These are phyloP conservation scores for Phytophthora fragariae DNA, from an alignment of 352 stramenopile species.

Conservation along the genomic window DNA sequence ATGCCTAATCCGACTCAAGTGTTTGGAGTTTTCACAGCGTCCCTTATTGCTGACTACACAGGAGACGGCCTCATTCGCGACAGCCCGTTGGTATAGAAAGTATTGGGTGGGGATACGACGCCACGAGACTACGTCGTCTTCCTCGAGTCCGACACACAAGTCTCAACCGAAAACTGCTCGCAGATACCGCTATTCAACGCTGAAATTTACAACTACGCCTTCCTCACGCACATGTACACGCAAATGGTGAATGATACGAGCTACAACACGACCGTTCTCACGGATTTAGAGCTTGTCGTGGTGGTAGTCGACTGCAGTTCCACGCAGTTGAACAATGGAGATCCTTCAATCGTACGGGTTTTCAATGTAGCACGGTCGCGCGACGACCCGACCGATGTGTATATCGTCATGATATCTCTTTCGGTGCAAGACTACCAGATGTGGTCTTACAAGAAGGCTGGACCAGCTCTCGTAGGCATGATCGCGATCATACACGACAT, in stretches of 20 bases:
- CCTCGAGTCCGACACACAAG: conserved; percentile 16
- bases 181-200: conserved; percentile 10
- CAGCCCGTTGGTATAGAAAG: conserved; percentile 16
- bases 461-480: conserved; percentile 35
- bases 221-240: conserved; percentile 37
- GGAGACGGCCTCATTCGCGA: conserved; percentile 39
- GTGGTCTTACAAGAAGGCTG: conserved; percentile 26
- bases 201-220: conserved; percentile 42
- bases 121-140: conserved; percentile 32
- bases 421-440: conserved; percentile 43
- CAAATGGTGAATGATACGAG: conserved; percentile 37
- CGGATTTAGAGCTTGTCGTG: conserved; percentile 43
- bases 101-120: conserved; percentile 33
- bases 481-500: conserved; percentile 39
- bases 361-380: conserved; percentile 33
- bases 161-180: conserved; percentile 18
- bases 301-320: conserved; percentile 51
- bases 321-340: conserved; percentile 12
- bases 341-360: conserved; percentile 20
- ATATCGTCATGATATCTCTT: conserved; percentile 31
- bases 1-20: conserved; percentile 23
- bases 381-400: conserved; percentile 16
- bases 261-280: conserved; percentile 47
- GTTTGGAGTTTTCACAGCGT: conserved; percentile 8
- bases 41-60: conserved; percentile 37